A percentile compares a stretch with the other conserved stretches of the same genome.
These are phyloP conservation scores for Hordeum vulgare DNA, from an alignment of 176 grass and related monocot species.

Conservation along the genomic window DNA sequence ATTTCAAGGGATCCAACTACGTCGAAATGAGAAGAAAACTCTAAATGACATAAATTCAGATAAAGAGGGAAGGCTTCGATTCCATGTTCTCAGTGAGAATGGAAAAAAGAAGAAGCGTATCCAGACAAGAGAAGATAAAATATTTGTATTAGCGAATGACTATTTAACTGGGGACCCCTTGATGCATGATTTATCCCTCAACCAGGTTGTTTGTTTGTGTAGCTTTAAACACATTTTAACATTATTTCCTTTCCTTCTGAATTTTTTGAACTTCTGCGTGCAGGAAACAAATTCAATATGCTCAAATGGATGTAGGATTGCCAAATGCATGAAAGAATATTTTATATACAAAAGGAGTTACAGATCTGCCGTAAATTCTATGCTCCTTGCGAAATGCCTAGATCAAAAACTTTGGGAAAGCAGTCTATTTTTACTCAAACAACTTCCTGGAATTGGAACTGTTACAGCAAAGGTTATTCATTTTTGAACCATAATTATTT, in stretches of 20 bases:
- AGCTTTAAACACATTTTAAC: constrained; percentile 9
- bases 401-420: constrained; percentile 87
- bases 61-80: constrained; percentile 72
- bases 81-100: constrained; percentile 72
- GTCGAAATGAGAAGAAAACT: constrained; percentile 85
- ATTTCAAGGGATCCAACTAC: constrained; percentile 89
- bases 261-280: constrained; percentile 25
- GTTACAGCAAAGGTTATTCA: constrained; percentile 83
- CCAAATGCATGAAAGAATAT: constrained; percentile 95
- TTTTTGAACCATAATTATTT: constrained; percentile 15
- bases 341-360: constrained; percentile 85
- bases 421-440: constrained; percentile 81
- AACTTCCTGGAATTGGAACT: constrained; percentile 92
- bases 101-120: constrained; percentile 90
- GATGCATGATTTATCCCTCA: constrained; percentile 84
- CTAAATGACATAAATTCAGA: constrained; percentile 88
- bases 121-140: constrained; percentile 90
- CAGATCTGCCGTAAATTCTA: constrained; percentile 66
- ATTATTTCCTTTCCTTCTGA: not conserved
- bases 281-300: constrained; percentile 84
- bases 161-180: constrained; percentile 80
- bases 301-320: constrained; percentile 80
- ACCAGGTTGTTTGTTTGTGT: constrained; percentile 50
- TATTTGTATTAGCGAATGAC: constrained; percentile 88
- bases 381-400: constrained; percentile 74